A percentile compares a stretch with the other conserved stretches of the same genome.
phyloP scores from a whole-genome alignment of 2,329 filamentous ascomycete species.

The Trichoderma sp. region DNA sequence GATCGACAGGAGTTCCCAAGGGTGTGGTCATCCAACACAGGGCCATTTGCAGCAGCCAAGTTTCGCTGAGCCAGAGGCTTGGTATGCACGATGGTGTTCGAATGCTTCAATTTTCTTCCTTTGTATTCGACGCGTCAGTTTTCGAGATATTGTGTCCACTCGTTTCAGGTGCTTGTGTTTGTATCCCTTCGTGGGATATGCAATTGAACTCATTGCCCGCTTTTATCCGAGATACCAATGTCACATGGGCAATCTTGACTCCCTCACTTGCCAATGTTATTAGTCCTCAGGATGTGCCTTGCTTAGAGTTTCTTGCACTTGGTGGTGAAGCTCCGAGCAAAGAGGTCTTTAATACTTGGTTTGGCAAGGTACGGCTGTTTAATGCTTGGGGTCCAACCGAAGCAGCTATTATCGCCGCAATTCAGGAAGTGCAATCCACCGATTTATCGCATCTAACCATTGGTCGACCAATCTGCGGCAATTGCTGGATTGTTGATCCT shows the following conservation, averaged over 20 bases:
- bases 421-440: background rate
- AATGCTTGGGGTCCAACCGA: slow-evolving; percentile 18
- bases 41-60: background rate
- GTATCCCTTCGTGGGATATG: slow-evolving; percentile 21
- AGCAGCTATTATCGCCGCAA: background rate
- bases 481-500: slow-evolving; percentile 17
- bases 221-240: background rate
- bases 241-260: slow-evolving; percentile 3
- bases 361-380: background rate
- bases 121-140: slow-evolving; percentile 22
- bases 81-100: background rate
- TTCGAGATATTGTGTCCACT: slow-evolving; percentile 17
- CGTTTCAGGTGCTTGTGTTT: slow-evolving; percentile 17
- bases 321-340: slow-evolving; percentile 5
- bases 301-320: background rate
- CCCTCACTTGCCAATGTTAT: background rate
- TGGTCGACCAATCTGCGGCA: background rate
- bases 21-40: slow-evolving; percentile 26
- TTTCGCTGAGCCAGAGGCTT: background rate
- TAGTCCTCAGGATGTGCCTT: background rate
- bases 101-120: slow-evolving; percentile 21
- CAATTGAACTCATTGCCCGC: slow-evolving; percentile 7
- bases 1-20: slow-evolving; percentile 51
- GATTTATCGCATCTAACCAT: slow-evolving; percentile 4
- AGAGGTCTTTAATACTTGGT: slow-evolving; percentile 17